Conservation (phyloP, 164 flowering plant species). For the Macadamia integrifolia region DNA sequence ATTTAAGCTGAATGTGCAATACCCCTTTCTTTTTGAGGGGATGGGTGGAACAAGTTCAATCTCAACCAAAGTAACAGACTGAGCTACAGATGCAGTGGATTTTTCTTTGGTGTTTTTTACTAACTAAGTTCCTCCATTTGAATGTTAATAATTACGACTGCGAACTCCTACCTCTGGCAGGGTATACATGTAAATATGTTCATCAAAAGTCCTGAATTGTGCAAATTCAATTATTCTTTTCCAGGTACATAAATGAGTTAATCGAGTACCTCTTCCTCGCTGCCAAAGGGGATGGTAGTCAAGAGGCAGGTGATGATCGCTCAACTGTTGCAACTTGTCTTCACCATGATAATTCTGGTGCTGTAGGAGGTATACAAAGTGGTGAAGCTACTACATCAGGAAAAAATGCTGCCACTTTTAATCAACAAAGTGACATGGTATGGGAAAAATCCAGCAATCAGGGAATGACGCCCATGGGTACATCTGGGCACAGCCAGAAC, state of each 20-base stretch:
- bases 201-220: too few species aligned
- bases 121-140: too few species aligned
- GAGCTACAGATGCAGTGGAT: too few species aligned
- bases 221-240: slow-evolving; percentile 6
- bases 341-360: slow-evolving; percentile 19
- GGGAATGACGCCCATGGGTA: slow-evolving; percentile 19
- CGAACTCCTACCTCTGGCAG: too few species aligned
- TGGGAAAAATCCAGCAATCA: slow-evolving; percentile 22
- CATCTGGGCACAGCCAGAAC: slow-evolving; percentile 12
- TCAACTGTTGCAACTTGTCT: slow-evolving; percentile 21
- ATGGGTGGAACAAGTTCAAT: too few species aligned
- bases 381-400: slow-evolving; percentile 18
- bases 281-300: slow-evolving; percentile 26
- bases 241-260: slow-evolving; percentile 85
- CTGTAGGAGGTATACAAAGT: not conserved
- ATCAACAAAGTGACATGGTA: slow-evolving; percentile 24
- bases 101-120: too few species aligned
- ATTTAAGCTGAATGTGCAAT: too few species aligned
- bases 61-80: too few species aligned
- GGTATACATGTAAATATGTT: too few species aligned
- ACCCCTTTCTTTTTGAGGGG: too few species aligned
- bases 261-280: slow-evolving; percentile 60
- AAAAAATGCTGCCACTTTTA: slow-evolving; percentile 19
- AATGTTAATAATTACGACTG: too few species aligned
- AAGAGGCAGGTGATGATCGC: slow-evolving; percentile 21